Evolutionary conservation across 805 yeast species (phyloP).

Genomic region (Cephaloascus fragrans): DNA sequence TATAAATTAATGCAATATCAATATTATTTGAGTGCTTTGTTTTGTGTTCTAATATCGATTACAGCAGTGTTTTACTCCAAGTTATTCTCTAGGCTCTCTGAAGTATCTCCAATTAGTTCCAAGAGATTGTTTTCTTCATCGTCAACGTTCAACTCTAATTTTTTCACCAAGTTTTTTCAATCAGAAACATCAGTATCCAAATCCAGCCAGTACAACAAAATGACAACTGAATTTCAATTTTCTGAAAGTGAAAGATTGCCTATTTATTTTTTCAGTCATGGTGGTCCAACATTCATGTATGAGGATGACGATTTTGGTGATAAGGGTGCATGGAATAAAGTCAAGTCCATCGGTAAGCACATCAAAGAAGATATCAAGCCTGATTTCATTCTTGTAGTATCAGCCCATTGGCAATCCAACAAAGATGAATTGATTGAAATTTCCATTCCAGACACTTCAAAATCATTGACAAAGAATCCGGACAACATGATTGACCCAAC

Average conservation of each 20-base stretch:
- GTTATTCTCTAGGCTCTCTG: background rate
- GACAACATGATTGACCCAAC: constrained; percentile 1
- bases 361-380: constrained; percentile 47
- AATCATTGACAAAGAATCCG: background rate
- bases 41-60: background rate
- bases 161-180: background rate
- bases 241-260: constrained; percentile 23
- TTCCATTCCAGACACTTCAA: constrained; percentile 24
- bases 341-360: constrained; percentile 38
- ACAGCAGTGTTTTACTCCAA: background rate
- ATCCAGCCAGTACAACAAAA: background rate
- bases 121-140: background rate
- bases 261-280: constrained; percentile 67
- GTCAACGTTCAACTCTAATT: background rate
- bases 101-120: background rate
- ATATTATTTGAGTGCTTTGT: background rate
- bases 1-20: too few relatives aligned
- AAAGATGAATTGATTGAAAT: constrained; percentile 34
- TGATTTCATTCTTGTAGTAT: constrained; percentile 52
- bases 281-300: constrained; percentile 75
- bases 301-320: constrained; percentile 36
- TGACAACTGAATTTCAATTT: background rate
- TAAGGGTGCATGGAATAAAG: constrained; percentile 51
- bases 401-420: constrained; percentile 71
- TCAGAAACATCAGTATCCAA: background rate